Percentiles rank a stretch among this genome's conserved stretches.
Evolutionary conservation across 1,284 basidiomycete species (phyloP).

Genomic region (Tilletia caries): DNA sequence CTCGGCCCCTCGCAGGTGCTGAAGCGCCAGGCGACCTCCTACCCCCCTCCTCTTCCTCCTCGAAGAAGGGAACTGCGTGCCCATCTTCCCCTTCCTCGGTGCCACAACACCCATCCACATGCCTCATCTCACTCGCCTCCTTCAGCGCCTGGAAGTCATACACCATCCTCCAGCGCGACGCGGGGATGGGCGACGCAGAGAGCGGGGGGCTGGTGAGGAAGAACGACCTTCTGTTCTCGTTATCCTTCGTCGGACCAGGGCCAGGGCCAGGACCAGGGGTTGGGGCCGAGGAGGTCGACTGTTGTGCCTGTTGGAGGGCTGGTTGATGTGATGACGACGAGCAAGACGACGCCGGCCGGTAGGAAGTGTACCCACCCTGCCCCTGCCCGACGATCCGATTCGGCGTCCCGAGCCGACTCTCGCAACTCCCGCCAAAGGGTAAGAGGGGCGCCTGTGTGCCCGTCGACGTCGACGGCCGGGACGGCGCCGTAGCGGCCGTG

Average conservation of each 20-base stretch:
- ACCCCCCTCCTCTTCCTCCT: too few relatives aligned
- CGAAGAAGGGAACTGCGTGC: too few relatives aligned
- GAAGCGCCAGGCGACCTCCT: too few relatives aligned
- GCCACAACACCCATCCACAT: too few relatives aligned
- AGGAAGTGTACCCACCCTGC: too few relatives aligned
- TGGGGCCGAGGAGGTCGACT: too few relatives aligned
- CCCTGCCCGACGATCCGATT: too few relatives aligned
- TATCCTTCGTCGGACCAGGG: too few relatives aligned
- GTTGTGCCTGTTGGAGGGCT: background rate
- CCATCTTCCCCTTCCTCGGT: too few relatives aligned
- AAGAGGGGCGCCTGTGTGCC: background rate
- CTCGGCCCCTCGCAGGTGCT: background rate
- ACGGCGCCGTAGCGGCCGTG: background rate
- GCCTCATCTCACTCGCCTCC: constrained; percentile 7
- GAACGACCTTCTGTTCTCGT: background rate
- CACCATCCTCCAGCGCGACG: background rate
- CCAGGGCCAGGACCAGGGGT: too few relatives aligned
- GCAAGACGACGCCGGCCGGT: too few relatives aligned
- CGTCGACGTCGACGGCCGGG: background rate
- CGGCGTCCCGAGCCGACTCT: background rate
- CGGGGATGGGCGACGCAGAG: background rate
- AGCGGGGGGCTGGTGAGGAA: constrained; percentile 9
- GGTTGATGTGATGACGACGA: too few relatives aligned
- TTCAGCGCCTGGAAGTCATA: constrained; percentile 6
- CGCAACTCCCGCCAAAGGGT: background rate